Conservation (phyloP, 2,329 filamentous ascomycete genomes). For the Lachnellula arida region DNA sequence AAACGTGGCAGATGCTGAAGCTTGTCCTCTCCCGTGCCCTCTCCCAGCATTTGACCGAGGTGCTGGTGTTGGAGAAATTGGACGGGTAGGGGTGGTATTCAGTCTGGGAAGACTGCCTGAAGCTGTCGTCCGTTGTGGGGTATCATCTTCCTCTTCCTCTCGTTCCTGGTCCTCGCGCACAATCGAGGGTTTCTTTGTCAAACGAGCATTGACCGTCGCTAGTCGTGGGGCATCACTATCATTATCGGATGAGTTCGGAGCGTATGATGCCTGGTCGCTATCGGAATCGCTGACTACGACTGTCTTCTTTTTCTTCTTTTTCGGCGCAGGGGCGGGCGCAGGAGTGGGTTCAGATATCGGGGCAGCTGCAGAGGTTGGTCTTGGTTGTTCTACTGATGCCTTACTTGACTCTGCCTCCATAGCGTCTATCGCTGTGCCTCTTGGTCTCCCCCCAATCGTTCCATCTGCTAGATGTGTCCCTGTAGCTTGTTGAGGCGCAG, state of each 20-base stretch:
- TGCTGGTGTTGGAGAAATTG: conserved; percentile 25
- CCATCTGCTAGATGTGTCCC: conserved; percentile 43
- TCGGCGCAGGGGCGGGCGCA: conserved; percentile 2
- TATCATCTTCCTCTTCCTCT: conserved; percentile 35
- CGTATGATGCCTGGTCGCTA: conserved; percentile 25
- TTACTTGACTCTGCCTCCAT: conserved; percentile 21
- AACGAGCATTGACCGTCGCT: conserved; percentile 14
- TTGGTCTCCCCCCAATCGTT: conserved; percentile 47
- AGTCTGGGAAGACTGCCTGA: conserved; percentile 7
- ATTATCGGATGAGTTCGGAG: conserved; percentile 27
- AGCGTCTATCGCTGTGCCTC: conserved; percentile 42
- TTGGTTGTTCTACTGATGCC: conserved; percentile 1
- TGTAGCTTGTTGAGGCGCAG: conserved; percentile 29
- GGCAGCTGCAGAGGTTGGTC: not conserved
- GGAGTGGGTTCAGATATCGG: conserved; percentile 2
- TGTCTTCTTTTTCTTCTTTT: conserved; percentile 24
- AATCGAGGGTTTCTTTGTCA: conserved; percentile 40
- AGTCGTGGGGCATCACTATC: conserved; percentile 25
- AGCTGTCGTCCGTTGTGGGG: conserved; percentile 11
- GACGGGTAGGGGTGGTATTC: conserved; percentile 11
- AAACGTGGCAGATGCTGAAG: conserved; percentile 19
- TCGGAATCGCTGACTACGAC: conserved; percentile 22
- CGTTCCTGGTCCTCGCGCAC: conserved; percentile 43
- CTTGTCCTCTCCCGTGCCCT: conserved; percentile 23
- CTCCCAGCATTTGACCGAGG: conserved; percentile 22